A percentile compares a stretch with the other conserved stretches of the same genome.
These are phyloP conservation scores for Filosporella fistucella DNA, from an alignment of 495 filamentous ascomycete species.

Conservation along the genomic window DNA sequence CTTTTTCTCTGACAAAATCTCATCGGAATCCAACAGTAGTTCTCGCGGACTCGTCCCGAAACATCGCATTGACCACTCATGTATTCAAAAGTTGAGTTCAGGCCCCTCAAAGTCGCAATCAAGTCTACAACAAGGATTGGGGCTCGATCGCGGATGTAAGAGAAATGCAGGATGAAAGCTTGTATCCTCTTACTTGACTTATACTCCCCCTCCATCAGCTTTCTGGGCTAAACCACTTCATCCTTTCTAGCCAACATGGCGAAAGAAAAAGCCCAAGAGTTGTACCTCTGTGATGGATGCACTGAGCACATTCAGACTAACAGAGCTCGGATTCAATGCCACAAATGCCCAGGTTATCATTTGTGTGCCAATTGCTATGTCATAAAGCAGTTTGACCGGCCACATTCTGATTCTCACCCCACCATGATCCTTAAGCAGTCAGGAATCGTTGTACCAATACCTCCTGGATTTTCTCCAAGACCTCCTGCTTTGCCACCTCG, in stretches of 20 bases:
- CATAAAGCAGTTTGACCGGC: constrained; percentile 5
- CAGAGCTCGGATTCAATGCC: constrained; percentile 7
- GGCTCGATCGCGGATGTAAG: too few relatives aligned
- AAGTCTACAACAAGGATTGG: neutral
- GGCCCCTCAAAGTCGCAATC: neutral
- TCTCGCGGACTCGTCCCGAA: too few relatives aligned
- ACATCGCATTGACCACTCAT: too few relatives aligned
- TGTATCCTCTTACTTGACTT: neutral
- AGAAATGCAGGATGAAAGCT: neutral
- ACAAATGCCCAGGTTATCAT: constrained; percentile 9
- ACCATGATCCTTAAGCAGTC: constrained; percentile 7
- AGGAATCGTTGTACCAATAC: constrained; percentile 2
- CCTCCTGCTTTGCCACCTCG: constrained; percentile 8
- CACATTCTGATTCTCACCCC: constrained; percentile 5
- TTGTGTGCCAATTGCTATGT: constrained; percentile 12
- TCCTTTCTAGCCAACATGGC: neutral
- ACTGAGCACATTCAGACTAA: constrained; percentile 1
- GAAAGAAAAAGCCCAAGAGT: neutral
- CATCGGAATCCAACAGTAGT: too few relatives aligned
- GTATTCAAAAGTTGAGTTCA: too few relatives aligned
- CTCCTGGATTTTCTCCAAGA: constrained; percentile 3
- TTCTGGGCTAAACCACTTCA: too few relatives aligned
- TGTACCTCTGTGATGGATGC: constrained; percentile 10
- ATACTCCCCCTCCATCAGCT: neutral
- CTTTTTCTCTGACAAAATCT: too few relatives aligned